Evolutionary conservation across 2,329 filamentous ascomycete genomes (phyloP).

Genomic region (Trichoderma oligosporum): DNA sequence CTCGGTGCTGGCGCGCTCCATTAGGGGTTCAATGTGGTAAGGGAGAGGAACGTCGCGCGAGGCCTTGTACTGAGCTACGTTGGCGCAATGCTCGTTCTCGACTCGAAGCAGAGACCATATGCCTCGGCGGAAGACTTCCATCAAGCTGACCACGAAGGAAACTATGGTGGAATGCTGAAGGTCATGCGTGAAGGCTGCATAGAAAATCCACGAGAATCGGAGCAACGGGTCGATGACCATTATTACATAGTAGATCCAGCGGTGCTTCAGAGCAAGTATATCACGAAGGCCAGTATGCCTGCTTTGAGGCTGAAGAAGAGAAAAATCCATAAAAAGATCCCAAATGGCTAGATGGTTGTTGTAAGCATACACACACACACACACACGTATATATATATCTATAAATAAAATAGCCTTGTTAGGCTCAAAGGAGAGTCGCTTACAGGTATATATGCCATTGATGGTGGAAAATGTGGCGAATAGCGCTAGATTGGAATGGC

Average conservation of each 20-base stretch:
- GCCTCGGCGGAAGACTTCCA: slow-evolving; percentile 78
- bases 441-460: slow-evolving; percentile 78
- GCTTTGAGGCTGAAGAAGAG: slow-evolving; percentile 73
- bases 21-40: slow-evolving; percentile 59
- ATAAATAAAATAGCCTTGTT: neutral
- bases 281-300: slow-evolving; percentile 67
- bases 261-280: slow-evolving; percentile 71
- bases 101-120: slow-evolving; percentile 93
- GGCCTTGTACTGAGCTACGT: slow-evolving; percentile 86
- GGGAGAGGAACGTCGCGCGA: slow-evolving; percentile 83
- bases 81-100: slow-evolving; percentile 95
- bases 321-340: slow-evolving; percentile 97
- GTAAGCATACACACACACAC: too few species aligned
- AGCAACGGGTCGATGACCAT: slow-evolving; percentile 81
- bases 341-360: slow-evolving; percentile 64
- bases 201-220: slow-evolving; percentile 92
- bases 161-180: slow-evolving; percentile 78
- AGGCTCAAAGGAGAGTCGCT: slow-evolving; percentile 32
- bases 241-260: slow-evolving; percentile 81
- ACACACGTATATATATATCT: too few species aligned
- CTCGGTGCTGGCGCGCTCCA: slow-evolving; percentile 41
- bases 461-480: slow-evolving; percentile 79
- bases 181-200: slow-evolving; percentile 76
- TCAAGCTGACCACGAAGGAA: slow-evolving; percentile 73
- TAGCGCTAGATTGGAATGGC: slow-evolving; percentile 55